phyloP scores from a whole-genome alignment of 164 flowering plant genomes.

The Magnolia sinica region DNA sequence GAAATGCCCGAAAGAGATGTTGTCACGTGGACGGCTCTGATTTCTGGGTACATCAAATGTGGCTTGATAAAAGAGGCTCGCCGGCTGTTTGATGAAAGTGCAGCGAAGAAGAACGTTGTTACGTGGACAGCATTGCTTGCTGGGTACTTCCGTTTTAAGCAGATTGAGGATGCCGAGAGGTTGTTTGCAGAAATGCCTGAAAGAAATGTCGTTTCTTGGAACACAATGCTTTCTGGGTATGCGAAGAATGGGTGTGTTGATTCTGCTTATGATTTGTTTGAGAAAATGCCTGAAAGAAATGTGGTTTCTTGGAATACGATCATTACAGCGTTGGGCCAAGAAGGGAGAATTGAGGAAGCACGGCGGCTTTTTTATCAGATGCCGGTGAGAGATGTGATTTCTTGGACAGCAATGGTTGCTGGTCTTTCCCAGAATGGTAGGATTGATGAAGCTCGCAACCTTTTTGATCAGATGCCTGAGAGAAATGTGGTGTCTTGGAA shows the following conservation, averaged over 20 bases:
- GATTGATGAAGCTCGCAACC: no score
- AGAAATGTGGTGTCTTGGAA: no score
- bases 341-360: no score
- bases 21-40: conserved; percentile 14
- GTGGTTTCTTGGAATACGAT: no score
- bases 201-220: conserved; percentile 19
- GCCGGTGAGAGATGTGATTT: no score
- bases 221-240: conserved; percentile 17
- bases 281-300: conserved; percentile 6
- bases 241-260: conserved; percentile 7
- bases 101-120: conserved; percentile 10
- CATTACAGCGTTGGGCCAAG: no score
- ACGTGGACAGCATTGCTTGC: conserved; percentile 20
- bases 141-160: conserved; percentile 9
- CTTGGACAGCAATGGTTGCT: no score
- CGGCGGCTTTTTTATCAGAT: no score
- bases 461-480: no score
- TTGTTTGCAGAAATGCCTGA: conserved; percentile 15
- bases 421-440: no score
- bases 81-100: conserved; percentile 1
- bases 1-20: conserved; percentile 12
- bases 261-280: conserved; percentile 10
- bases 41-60: conserved; percentile 17
- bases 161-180: conserved; percentile 15
- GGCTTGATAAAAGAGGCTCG: conserved; percentile 19